Evolutionary conservation across 164 flowering plant genomes (phyloP).

Genomic region (Buxus sempervirens): DNA sequence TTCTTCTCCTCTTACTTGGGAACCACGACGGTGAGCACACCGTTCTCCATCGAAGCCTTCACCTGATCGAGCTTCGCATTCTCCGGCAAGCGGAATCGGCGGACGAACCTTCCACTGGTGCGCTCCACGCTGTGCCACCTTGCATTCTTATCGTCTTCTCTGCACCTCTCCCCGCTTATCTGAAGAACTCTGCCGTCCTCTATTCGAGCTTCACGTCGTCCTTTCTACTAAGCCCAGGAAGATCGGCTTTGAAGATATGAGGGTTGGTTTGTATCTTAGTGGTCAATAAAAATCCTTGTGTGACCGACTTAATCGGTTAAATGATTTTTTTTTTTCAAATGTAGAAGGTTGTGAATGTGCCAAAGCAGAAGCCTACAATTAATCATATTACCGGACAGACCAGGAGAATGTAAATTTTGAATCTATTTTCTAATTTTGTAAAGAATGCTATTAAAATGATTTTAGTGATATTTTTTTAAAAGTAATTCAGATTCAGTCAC

Average conservation of each 20-base stretch:
- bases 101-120: conserved; percentile 18
- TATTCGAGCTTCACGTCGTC: neutral
- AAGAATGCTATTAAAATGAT: no score
- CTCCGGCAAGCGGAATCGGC: conserved; percentile 22
- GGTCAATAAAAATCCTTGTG: no score
- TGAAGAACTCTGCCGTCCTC: neutral
- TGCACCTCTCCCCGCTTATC: conserved; percentile 3
- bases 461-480: no score
- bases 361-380: no score
- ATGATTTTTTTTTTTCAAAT: no score
- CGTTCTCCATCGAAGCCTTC: conserved; percentile 15
- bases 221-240: neutral
- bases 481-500: no score
- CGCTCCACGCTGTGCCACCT: conserved; percentile 21
- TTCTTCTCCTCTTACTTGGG: conserved; percentile 22
- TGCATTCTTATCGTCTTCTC: conserved; percentile 20
- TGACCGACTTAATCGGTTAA: no score
- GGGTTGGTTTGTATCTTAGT: no score
- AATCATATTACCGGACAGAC: no score
- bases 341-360: no score
- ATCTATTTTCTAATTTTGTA: no score
- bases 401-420: no score
- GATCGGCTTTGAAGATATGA: neutral
- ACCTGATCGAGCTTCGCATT: conserved; percentile 11
- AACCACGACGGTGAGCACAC: conserved; percentile 18